These are phyloP conservation scores for Angophora floribunda DNA, from an alignment of 345 rosid species.

Conservation along the genomic window DNA sequence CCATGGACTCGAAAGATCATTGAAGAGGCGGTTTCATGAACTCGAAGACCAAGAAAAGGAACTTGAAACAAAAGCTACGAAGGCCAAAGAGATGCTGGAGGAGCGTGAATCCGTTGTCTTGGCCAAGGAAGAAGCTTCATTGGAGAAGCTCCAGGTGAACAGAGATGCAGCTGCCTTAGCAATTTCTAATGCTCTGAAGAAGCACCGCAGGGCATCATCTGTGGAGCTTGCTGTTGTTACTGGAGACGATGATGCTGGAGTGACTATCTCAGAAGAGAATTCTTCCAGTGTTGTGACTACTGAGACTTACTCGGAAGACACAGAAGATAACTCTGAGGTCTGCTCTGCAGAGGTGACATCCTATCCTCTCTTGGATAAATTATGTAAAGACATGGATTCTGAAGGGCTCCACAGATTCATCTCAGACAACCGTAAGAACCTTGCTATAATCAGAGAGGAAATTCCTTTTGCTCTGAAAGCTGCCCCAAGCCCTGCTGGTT, in stretches of 20 bases:
- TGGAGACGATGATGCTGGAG: slow-evolving; percentile 28
- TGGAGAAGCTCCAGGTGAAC: slow-evolving; percentile 83
- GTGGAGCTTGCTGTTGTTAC: slow-evolving; percentile 22
- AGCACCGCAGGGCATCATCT: slow-evolving; percentile 40
- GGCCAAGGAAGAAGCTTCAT: slow-evolving; percentile 70
- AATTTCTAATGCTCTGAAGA: slow-evolving; percentile 54
- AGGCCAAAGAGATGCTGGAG: slow-evolving; percentile 67
- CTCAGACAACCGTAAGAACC: slow-evolving; percentile 98
- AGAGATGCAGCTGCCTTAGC: slow-evolving; percentile 78
- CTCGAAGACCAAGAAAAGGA: slow-evolving; percentile 94
- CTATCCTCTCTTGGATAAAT: slow-evolving; percentile 69
- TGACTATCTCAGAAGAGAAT: slow-evolving; percentile 21
- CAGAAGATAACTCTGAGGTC: slow-evolving; percentile 33
- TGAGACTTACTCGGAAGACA: slow-evolving; percentile 47
- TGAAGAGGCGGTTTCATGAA: slow-evolving; percentile 97
- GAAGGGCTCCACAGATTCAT: slow-evolving; percentile 88
- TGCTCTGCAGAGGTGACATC: slow-evolving; percentile 48
- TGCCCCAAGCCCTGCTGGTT: slow-evolving; percentile 64
- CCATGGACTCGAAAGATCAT: slow-evolving; percentile 92
- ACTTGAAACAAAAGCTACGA: slow-evolving; percentile 60
- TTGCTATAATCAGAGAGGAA: slow-evolving; percentile 78
- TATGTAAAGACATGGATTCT: slow-evolving; percentile 84
- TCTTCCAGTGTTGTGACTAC: slow-evolving; percentile 30
- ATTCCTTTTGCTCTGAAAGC: slow-evolving; percentile 76
- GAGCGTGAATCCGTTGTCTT: slow-evolving; percentile 73